Base-by-base conservation (phyloP, 2,329 filamentous ascomycete species). In the Calycina marina region DNA sequence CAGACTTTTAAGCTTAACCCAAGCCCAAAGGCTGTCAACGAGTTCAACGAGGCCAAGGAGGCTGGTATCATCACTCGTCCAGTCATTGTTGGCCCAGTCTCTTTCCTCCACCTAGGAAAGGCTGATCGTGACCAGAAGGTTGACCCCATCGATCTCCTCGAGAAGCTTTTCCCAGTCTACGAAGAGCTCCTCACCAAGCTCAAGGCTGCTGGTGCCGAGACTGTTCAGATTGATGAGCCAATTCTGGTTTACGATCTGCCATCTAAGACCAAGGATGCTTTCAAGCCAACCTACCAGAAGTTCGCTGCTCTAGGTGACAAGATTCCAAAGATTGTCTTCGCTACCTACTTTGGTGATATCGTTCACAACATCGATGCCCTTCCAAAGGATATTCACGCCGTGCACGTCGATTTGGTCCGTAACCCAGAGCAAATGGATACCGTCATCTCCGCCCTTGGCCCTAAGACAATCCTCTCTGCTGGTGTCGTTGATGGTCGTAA, bases 281-380 rank as follows among this genome's bases (percentile, higher is more conserved):
- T 96, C 80, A 93, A 93, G 78, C 83, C 90, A 46, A 76, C 85
- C 38, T 98, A 98, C 56, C 81, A 93, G 71, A 86, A 84, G 67
- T 69, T 98, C 41, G 68, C 72, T 49, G 63, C 64, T 53, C 70
- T 85, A 38, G 83, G 81, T 55, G 69, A 67, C 65, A 78, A 77
- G 61, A 80, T 86, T 55, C 88, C 90, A 54, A 78, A 88, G 60
- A 63, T 96, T 38, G 73, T 90, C 52, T 72, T 98, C 53, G 80
- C 90, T 59, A 96, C 90, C 55, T 98, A 96, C 76, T 98, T 98
- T 56, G 90, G 90, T 67, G 90, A 98, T 62, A 85, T 98, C 47
- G 84, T 96, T 53, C 90, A 98, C 80, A 98, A 98, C 77, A 74
- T 94, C 49, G 85, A 94, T 54, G 74, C 84, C 47, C 62, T 98